These are phyloP conservation scores for Gracilaria gracilis DNA, from an alignment of 23 red algal species.

Conservation along the genomic window DNA sequence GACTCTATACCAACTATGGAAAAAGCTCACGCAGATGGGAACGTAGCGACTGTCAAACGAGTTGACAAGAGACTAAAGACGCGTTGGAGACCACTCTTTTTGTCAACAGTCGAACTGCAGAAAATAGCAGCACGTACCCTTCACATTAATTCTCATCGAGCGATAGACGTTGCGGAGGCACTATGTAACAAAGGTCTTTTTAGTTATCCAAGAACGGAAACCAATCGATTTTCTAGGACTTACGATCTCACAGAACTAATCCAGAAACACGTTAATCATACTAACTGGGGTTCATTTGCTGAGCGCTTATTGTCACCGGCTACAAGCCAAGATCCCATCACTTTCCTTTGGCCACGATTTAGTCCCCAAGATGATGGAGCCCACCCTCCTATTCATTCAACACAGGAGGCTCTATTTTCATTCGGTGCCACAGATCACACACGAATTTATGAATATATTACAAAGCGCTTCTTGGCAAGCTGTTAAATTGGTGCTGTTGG, in stretches of 20 bases:
- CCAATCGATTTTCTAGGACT: slow-evolving; percentile 75
- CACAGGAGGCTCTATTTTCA: slow-evolving; percentile 67
- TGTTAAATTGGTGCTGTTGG: slow-evolving; percentile 91
- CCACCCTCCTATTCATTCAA: slow-evolving; percentile 98
- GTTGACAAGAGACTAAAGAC: slow-evolving; percentile 54
- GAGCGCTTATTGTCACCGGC: slow-evolving; percentile 64
- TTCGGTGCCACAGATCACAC: slow-evolving; percentile 60
- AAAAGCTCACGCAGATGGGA: slow-evolving; percentile 54
- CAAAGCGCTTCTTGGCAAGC: slow-evolving; percentile 87
- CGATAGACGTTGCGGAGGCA: slow-evolving; percentile 87
- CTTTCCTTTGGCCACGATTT: slow-evolving; percentile 81
- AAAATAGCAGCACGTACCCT: slow-evolving; percentile 84
- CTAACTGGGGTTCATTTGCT: slow-evolving; percentile 76
- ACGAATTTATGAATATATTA: slow-evolving; percentile 92
- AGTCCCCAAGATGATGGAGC: slow-evolving; percentile 84
- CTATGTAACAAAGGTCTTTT: slow-evolving; percentile 94
- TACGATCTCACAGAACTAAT: slow-evolving; percentile 76
- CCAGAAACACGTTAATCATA: slow-evolving; percentile 72
- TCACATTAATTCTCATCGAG: slow-evolving; percentile 76
- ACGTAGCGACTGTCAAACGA: slow-evolving; percentile 42
- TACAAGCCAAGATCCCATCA: slow-evolving; percentile 42
- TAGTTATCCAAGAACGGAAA: slow-evolving; percentile 98
- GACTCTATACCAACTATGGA: slow-evolving; percentile 84
- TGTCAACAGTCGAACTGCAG: slow-evolving; percentile 97
- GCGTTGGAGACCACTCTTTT: slow-evolving; percentile 80